A percentile compares a stretch with the other conserved stretches of the same genome.
phyloP scores from a whole-genome alignment of 257 asterid species.

The Buddleja alternifolia region DNA sequence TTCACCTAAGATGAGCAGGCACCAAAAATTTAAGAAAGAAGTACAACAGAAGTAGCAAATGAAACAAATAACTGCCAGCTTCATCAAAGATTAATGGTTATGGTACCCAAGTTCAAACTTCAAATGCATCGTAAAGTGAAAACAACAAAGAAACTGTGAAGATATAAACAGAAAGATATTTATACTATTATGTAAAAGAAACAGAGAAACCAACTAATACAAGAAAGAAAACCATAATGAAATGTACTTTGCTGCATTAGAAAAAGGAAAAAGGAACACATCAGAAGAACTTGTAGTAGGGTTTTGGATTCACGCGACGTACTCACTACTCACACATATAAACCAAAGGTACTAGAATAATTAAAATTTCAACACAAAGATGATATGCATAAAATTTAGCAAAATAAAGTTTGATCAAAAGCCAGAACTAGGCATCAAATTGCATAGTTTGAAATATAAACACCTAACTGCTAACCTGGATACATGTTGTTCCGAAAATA shows the following conservation, averaged over 20 bases:
- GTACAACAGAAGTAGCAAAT: not conserved
- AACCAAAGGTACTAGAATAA: not conserved
- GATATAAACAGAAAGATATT: not conserved
- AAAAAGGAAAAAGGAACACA: not conserved
- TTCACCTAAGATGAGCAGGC: conserved; percentile 67
- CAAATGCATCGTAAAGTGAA: not conserved
- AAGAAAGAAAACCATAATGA: not conserved
- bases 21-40: conserved; percentile 6
- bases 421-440: not conserved
- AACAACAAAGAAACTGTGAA: not conserved
- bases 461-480: conserved; percentile 66
- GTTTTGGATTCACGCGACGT: not conserved
- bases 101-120: not conserved
- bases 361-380: not conserved
- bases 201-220: not conserved
- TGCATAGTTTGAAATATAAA: not conserved
- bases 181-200: not conserved
- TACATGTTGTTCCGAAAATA: conserved; percentile 92
- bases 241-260: not conserved
- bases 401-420: not conserved
- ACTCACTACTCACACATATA: not conserved
- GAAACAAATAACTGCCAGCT: not conserved
- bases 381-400: not conserved
- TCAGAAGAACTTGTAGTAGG: not conserved
- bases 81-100: not conserved